Percentiles rank a stretch among this genome's conserved stretches.
Evolutionary conservation across 2,329 filamentous ascomycete species (phyloP).

Genomic region (Harringtonia lauricola): DNA sequence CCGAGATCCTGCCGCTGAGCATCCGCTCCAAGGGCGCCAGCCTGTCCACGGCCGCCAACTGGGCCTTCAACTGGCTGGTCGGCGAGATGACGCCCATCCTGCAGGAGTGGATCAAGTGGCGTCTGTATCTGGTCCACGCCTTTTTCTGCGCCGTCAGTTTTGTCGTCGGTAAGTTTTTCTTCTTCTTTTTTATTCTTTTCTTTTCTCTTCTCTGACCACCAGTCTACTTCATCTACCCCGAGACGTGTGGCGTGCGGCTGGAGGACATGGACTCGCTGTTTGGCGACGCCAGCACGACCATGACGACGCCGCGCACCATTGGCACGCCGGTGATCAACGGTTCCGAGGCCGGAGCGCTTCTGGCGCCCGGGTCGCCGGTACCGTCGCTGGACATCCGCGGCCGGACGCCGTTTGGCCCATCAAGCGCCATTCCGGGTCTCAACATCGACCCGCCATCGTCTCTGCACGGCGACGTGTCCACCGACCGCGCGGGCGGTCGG

Average conservation of each 20-base stretch:
- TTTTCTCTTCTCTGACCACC: background rate
- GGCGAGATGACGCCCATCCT: slow-evolving; percentile 90
- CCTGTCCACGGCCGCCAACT: slow-evolving; percentile 91
- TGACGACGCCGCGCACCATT: slow-evolving; percentile 64
- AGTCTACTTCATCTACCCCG: slow-evolving; percentile 98
- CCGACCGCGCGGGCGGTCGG: slow-evolving; percentile 12
- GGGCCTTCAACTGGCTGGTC: slow-evolving; percentile 97
- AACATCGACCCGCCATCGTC: slow-evolving; percentile 70
- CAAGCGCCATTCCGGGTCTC: slow-evolving; percentile 66
- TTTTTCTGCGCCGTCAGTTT: slow-evolving; percentile 96
- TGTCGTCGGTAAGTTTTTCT: slow-evolving; percentile 81
- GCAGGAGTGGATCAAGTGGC: slow-evolving; percentile 87
- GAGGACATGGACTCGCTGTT: slow-evolving; percentile 97
- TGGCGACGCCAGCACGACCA: slow-evolving; percentile 78
- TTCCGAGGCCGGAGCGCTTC: slow-evolving; percentile 68
- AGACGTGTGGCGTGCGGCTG: slow-evolving; percentile 87
- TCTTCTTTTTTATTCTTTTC: slow-evolving; percentile 43
- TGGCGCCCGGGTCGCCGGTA: slow-evolving; percentile 67
- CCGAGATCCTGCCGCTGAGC: slow-evolving; percentile 94
- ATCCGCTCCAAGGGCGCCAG: slow-evolving; percentile 96
- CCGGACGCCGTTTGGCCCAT: slow-evolving; percentile 40
- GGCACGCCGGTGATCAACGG: slow-evolving; percentile 66
- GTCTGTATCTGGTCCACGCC: slow-evolving; percentile 86
- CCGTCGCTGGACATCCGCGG: slow-evolving; percentile 64
- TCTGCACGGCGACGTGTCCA: slow-evolving; percentile 27